Conservation (phyloP, 108 stramenopile species). For the Skeletonema tropicum region DNA sequence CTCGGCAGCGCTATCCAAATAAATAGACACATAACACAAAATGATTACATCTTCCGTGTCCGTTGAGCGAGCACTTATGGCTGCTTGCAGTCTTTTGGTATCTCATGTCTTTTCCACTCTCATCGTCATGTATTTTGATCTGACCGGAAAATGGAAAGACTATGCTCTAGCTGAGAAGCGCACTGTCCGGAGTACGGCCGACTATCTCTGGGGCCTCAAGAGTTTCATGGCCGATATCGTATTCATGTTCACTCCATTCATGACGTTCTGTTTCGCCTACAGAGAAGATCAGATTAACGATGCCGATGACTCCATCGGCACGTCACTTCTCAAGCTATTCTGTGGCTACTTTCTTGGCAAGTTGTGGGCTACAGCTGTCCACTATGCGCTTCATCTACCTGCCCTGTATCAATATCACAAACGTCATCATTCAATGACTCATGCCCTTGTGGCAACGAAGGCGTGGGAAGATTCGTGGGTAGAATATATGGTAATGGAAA, state of each 20-base stretch:
- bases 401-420: slow-evolving; percentile 34
- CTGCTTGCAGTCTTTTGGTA: slow-evolving; percentile 21
- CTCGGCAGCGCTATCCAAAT: too few species aligned
- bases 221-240: slow-evolving; percentile 29
- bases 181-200: background rate
- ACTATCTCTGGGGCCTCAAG: slow-evolving; percentile 30
- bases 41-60: background rate
- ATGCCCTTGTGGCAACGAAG: slow-evolving; percentile 22
- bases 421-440: slow-evolving; percentile 30
- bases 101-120: slow-evolving; percentile 19
- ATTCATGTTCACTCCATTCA: slow-evolving; percentile 40
- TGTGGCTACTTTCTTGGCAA: slow-evolving; percentile 35
- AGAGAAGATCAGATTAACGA: slow-evolving; percentile 9
- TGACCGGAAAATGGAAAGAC: slow-evolving; percentile 25
- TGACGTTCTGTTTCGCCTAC: slow-evolving; percentile 29
- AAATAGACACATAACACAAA: background rate
- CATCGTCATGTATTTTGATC: slow-evolving; percentile 32
- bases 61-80: slow-evolving; percentile 6
- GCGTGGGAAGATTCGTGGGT: slow-evolving; percentile 41
- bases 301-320: slow-evolving; percentile 6
- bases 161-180: slow-evolving; percentile 23
- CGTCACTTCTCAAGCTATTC: slow-evolving; percentile 20
- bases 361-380: slow-evolving; percentile 37
- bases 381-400: slow-evolving; percentile 37
- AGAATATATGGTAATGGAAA: slow-evolving; percentile 44